A percentile compares a stretch with the other conserved stretches of the same genome.
Conservation (phyloP, 441 rosid species). For the Manihot esculenta region DNA sequence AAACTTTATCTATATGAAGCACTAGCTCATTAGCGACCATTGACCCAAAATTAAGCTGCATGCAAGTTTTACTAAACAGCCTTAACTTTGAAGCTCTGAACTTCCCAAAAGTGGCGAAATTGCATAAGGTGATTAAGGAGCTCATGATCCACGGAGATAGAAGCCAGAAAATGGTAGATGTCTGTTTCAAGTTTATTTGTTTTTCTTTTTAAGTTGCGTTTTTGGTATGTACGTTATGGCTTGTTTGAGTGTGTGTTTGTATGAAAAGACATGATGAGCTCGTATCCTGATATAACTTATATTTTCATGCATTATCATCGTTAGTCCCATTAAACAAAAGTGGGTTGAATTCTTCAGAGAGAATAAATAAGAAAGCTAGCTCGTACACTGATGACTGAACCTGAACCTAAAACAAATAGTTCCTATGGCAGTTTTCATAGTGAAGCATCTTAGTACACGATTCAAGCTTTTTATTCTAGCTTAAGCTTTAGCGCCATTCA, state of each 20-base stretch:
- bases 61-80: too few species aligned
- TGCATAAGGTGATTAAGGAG: background rate
- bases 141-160: background rate
- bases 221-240: constrained; percentile 31
- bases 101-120: background rate
- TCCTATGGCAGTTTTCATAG: too few species aligned
- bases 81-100: background rate
- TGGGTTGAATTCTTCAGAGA: too few species aligned
- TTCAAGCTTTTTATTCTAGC: too few species aligned
- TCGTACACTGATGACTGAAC: too few species aligned
- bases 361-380: too few species aligned
- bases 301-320: background rate
- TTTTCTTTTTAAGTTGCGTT: constrained; percentile 5
- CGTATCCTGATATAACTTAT: background rate
- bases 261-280: constrained; percentile 7
- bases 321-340: background rate
- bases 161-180: background rate
- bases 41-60: background rate
- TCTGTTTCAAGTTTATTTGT: background rate
- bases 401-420: too few species aligned
- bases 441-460: too few species aligned
- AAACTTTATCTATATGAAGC: background rate
- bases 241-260: constrained; percentile 15
- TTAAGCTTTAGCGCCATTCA: too few species aligned
- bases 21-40: background rate